Percentiles rank a stretch among this genome's conserved stretches.
These are phyloP conservation scores for Cystofilobasidium capitatum DNA, from an alignment of 768 basidiomycete genomes.

Conservation along the genomic window DNA sequence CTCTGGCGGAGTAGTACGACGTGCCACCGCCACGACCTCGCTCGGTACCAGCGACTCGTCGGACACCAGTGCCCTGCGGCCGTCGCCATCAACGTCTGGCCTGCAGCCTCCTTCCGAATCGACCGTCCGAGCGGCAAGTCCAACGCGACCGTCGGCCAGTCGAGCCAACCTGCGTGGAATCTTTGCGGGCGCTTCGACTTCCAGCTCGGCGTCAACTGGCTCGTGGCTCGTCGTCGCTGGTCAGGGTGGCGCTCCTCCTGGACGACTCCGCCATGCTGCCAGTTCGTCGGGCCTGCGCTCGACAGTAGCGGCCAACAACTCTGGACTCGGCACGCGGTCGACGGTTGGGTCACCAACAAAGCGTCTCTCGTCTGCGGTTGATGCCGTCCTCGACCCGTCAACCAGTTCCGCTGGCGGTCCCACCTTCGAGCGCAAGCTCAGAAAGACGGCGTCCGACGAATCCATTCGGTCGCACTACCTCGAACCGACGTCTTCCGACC, in stretches of 20 bases:
- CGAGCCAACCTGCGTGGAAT: conserved; percentile 59
- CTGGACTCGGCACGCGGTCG: too few species aligned
- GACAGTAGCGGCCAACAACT: neutral
- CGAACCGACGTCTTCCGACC: neutral
- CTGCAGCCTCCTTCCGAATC: conserved; percentile 23
- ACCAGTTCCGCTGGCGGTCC: neutral
- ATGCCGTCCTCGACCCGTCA: conserved; percentile 34
- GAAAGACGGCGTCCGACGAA: conserved; percentile 22
- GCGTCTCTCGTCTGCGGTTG: conserved; percentile 39
- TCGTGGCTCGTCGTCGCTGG: conserved; percentile 45
- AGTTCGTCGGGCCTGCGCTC: conserved; percentile 16
- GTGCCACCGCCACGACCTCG: conserved; percentile 40
- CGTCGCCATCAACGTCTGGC: conserved; percentile 11
- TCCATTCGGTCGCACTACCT: conserved; percentile 18
- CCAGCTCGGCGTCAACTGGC: conserved; percentile 48
- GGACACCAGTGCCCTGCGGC: conserved; percentile 1
- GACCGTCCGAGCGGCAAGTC: conserved; percentile 27
- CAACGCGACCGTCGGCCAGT: conserved; percentile 30
- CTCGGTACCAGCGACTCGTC: neutral
- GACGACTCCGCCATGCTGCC: conserved; percentile 29
- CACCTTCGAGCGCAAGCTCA: conserved; percentile 12
- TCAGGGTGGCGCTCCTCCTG: conserved; percentile 28
- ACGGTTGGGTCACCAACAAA: conserved; percentile 34
- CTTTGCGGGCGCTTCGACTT: conserved; percentile 74
- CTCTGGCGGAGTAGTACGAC: conserved; percentile 52